These are phyloP conservation scores for Aspergillus luchuensis DNA, from an alignment of 2,329 filamentous ascomycete species.

Conservation along the genomic window DNA sequence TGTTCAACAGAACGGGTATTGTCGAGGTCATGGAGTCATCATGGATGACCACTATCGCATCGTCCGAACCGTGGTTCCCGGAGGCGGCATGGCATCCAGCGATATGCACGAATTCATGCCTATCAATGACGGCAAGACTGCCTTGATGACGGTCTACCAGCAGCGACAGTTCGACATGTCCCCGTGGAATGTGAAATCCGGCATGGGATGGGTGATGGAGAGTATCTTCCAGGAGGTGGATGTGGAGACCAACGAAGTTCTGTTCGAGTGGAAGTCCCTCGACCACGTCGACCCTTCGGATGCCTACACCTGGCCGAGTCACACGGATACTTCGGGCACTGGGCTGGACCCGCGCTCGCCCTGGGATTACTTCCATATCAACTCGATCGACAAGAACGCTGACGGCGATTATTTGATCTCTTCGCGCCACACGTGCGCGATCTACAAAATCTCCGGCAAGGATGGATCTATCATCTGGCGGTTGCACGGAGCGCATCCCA, in stretches of 20 bases:
- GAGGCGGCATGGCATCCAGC: slow-evolving; percentile 44
- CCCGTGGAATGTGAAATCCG: slow-evolving; percentile 43
- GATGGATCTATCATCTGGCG: slow-evolving; percentile 44
- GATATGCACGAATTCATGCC: slow-evolving; percentile 58
- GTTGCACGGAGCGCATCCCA: slow-evolving; percentile 40
- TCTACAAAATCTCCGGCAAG: slow-evolving; percentile 46
- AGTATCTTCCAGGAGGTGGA: slow-evolving; percentile 58
- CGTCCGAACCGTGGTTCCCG: slow-evolving; percentile 49
- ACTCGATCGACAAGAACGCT: slow-evolving; percentile 45
- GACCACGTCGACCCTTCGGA: slow-evolving; percentile 53
- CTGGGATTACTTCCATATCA: slow-evolving; percentile 51
- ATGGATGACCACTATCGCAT: slow-evolving; percentile 54
- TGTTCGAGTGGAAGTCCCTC: slow-evolving; percentile 55
- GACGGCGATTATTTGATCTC: slow-evolving; percentile 47
- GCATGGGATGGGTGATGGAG: slow-evolving; percentile 55
- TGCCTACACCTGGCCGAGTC: slow-evolving; percentile 50
- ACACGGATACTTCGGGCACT: slow-evolving; percentile 51
- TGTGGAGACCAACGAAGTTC: slow-evolving; percentile 49
- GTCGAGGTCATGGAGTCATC: slow-evolving; percentile 55
- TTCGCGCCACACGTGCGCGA: slow-evolving; percentile 42
- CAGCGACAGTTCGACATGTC: slow-evolving; percentile 52
- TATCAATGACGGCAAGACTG: slow-evolving; percentile 47
- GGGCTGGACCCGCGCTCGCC: slow-evolving; percentile 49
- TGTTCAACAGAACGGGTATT: slow-evolving; percentile 55
- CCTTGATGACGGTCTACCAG: slow-evolving; percentile 46